phyloP scores from a whole-genome alignment of 441 rosid genomes.

The Populus hybrid region DNA sequence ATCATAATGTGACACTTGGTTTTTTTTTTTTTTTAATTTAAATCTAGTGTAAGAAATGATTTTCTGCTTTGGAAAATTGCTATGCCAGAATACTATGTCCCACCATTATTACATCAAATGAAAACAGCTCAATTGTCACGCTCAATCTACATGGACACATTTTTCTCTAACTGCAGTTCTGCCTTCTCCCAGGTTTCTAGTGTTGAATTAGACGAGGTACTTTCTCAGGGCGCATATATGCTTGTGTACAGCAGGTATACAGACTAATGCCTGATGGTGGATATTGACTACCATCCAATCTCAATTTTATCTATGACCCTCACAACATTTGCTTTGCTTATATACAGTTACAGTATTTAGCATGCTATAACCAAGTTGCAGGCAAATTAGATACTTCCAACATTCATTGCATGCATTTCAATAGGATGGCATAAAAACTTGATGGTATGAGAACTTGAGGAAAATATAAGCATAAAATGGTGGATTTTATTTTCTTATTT shows the following conservation, averaged over 20 bases:
- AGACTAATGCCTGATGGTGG: conserved; percentile 4
- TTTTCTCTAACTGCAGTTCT: neutral
- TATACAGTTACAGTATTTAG: neutral
- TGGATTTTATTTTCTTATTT: neutral
- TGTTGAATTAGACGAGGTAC: conserved; percentile 81
- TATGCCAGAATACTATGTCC: neutral
- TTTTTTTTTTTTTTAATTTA: neutral
- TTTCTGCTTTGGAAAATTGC: neutral
- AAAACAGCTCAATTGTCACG: neutral
- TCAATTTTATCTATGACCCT: neutral
- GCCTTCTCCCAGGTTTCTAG: conserved; percentile 53
- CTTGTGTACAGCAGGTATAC: conserved; percentile 85
- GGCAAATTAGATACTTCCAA: neutral
- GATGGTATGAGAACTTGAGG: neutral
- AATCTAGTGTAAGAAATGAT: neutral
- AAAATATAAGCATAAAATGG: neutral
- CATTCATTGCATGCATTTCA: neutral
- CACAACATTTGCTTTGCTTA: conserved; percentile 2
- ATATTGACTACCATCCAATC: neutral
- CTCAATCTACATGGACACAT: neutral
- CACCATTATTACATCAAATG: neutral
- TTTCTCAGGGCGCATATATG: conserved; percentile 95
- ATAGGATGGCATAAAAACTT: neutral
- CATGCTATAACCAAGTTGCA: neutral
- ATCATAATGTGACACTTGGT: neutral